A percentile compares a stretch with the other conserved stretches of the same genome.
phyloP scores from a whole-genome alignment of 768 basidiomycete species.

The Pleurotus tuber-regium region DNA sequence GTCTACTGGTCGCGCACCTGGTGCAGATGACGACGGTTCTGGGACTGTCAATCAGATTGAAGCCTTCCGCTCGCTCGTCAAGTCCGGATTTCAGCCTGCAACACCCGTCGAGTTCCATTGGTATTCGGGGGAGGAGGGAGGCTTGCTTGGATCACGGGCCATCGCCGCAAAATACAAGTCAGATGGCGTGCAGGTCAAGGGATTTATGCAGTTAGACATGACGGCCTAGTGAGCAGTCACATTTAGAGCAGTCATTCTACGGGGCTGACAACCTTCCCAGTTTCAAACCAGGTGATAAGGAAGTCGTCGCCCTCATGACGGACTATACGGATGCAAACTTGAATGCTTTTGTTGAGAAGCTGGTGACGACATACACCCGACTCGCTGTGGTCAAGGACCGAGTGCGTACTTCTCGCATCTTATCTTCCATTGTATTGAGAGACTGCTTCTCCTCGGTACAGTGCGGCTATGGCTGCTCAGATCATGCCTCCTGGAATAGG shows the following conservation, averaged over 20 bases:
- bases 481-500: conserved; percentile 46
- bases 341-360: conserved; percentile 42
- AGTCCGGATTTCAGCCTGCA: conserved; percentile 34
- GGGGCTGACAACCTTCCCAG: too few relatives aligned
- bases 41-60: conserved; percentile 44
- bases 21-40: conserved; percentile 49
- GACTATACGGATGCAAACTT: conserved; percentile 38
- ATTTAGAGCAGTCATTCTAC: too few relatives aligned
- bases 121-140: conserved; percentile 46
- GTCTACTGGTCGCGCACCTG: conserved; percentile 40
- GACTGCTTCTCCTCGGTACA: conserved; percentile 13
- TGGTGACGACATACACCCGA: conserved; percentile 34
- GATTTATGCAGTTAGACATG: conserved; percentile 48
- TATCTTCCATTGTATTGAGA: neutral
- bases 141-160: conserved; percentile 50
- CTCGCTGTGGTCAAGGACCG: conserved; percentile 36
- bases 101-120: conserved; percentile 47
- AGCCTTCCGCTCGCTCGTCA: conserved; percentile 37
- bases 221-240: conserved; percentile 35
- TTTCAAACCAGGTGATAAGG: conserved; percentile 44
- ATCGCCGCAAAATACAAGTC: conserved; percentile 49
- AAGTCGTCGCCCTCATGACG: conserved; percentile 38
- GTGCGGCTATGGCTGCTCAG: conserved; percentile 42
- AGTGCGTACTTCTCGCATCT: conserved; percentile 24
- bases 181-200: conserved; percentile 41